Evolutionary conservation across 352 stramenopile genomes (phyloP), one percentile per base, ranked within the genome.

Genomic region (Elongisporangium senticosum): DNA sequence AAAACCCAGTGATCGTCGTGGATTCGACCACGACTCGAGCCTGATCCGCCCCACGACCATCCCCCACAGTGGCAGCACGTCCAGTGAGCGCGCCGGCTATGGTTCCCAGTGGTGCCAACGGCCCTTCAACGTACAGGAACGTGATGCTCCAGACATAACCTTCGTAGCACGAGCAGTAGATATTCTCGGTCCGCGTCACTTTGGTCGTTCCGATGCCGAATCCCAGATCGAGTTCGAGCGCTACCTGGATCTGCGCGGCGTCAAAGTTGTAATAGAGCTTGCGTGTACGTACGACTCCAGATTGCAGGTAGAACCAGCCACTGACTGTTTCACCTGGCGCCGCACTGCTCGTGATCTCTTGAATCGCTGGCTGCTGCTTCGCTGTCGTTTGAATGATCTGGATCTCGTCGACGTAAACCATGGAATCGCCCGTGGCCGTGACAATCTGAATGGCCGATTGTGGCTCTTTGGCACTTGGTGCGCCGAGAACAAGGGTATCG

Each of bases 81-180:
- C 83, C 84, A 1, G 78, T 90, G 49, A 95, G 73, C 14, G 72
- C 65, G 33, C 53, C 86, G 52, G 56, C 67, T 3, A 63, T 70
- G 11, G 70, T 72, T 15, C 51, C 49, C 24, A 95, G 61, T 20
- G 72, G 62, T 7, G 80, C 64, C 1, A 93, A 55, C 1, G 75
- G 68, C 0, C 83, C 83, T 72, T 87, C 74, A 7, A 74, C 66
- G 58, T 77, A 86, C 39, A 90, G 59, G 55, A 95, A 94, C 22
- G 82, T 92, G 48, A 95, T 89, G 21, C 62, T 68, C 86, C 86
- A 95, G 19, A 90, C 53, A 53, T 77, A 95, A 17, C 61, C 83
- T 54, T 89, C 77, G 13, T 64, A 75, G 63, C 86, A 93, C 7
- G 62, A 79, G 56, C 86, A 94, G 54, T 75, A 91, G 0, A 71